Percentiles rank a stretch among this genome's conserved stretches.
Conservation (phyloP, 345 rosid species). For the Hypericum androsaemum region DNA sequence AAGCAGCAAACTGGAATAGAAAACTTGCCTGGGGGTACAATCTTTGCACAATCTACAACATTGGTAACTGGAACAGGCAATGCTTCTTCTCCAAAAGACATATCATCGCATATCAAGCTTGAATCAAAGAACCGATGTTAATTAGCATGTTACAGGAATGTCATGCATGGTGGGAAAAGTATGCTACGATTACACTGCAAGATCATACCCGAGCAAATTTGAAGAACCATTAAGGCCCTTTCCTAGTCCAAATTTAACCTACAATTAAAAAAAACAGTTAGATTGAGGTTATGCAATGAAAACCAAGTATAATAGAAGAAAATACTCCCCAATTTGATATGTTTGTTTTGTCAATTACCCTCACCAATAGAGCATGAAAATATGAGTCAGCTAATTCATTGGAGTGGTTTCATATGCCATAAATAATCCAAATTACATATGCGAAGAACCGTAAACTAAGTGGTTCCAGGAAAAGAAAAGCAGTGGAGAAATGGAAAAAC, state of each 20-base stretch:
- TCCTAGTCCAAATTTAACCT: constrained; percentile 18
- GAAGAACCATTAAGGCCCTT: constrained; percentile 3
- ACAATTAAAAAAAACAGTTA: constrained; percentile 13
- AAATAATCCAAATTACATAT: background rate
- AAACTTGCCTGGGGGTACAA: constrained; percentile 20
- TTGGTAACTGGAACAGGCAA: constrained; percentile 16
- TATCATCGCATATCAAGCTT: constrained; percentile 20
- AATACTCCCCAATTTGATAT: background rate
- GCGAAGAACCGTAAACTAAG: background rate
- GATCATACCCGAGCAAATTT: constrained; percentile 24
- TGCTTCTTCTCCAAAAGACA: constrained; percentile 17
- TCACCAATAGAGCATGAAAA: too few species aligned
- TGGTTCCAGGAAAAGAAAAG: background rate
- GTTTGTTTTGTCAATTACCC: too few species aligned
- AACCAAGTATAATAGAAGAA: constrained; percentile 1
- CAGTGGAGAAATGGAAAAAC: background rate
- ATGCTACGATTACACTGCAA: background rate
- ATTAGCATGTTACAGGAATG: background rate
- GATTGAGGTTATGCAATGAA: background rate
- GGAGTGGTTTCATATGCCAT: too few species aligned
- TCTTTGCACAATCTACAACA: constrained; percentile 10
- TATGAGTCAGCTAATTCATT: too few species aligned
- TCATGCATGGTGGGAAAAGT: background rate
- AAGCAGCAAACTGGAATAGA: background rate
- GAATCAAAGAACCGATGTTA: constrained; percentile 3